Evolutionary conservation across 2,329 filamentous ascomycete genomes (phyloP).

Genomic region (Penicillium psychrosexuale): DNA sequence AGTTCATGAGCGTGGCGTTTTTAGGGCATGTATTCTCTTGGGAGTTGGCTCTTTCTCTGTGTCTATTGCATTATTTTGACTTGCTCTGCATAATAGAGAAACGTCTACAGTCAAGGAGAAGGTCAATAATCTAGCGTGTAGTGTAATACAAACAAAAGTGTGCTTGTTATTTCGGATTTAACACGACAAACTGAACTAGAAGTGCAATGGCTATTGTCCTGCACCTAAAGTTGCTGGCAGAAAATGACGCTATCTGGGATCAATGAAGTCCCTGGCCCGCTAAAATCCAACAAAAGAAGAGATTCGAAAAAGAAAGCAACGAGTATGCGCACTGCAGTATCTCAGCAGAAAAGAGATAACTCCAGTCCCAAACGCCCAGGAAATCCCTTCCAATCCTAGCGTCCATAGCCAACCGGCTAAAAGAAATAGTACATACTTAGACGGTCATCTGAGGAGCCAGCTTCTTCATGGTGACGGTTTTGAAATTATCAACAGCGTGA

Average conservation of each 20-base stretch:
- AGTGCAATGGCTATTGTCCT: not conserved
- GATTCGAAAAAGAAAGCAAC: not conserved
- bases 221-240: not conserved
- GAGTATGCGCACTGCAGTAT: conserved; percentile 1
- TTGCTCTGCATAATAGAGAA: not conserved
- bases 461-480: conserved; percentile 42
- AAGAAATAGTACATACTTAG: conserved; percentile 14
- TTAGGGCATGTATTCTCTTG: conserved; percentile 7
- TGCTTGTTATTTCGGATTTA: not conserved
- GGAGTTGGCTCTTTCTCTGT: not conserved
- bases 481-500: conserved; percentile 44
- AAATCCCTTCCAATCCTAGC: conserved; percentile 7
- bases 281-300: not conserved
- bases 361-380: conserved; percentile 17
- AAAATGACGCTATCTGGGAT: not conserved
- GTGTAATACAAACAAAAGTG: not conserved
- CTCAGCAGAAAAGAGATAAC: conserved; percentile 4
- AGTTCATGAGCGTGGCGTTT: conserved; percentile 25
- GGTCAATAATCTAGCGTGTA: not conserved
- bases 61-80: not conserved
- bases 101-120: not conserved
- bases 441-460: conserved; percentile 40
- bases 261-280: not conserved
- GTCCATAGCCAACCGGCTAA: conserved; percentile 16
- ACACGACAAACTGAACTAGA: not conserved